phyloP scores from a whole-genome alignment of 306 rosid species.

The Begonia fuchsioides region DNA sequence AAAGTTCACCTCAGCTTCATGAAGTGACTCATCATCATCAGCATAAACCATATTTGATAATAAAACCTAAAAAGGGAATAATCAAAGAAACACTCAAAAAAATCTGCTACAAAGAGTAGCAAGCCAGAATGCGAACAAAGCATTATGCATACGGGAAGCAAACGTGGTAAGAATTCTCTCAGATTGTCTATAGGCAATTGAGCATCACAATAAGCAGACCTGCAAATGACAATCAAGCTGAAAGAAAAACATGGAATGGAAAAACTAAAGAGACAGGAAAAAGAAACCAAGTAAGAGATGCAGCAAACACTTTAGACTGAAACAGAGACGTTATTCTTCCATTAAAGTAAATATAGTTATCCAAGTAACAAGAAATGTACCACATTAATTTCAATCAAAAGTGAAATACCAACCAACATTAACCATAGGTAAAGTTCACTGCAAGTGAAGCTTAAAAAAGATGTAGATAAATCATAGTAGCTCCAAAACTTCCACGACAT shows the following conservation, averaged over 20 bases:
- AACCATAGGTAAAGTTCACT: no score
- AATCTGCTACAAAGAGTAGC: slow-evolving; percentile 7
- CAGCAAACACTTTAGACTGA: no score
- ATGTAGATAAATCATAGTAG: no score
- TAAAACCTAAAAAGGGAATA: slow-evolving; percentile 35
- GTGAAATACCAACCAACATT: no score
- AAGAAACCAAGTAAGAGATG: no score
- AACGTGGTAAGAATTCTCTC: slow-evolving; percentile 84
- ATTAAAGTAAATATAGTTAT: no score
- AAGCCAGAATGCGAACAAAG: slow-evolving; percentile 5
- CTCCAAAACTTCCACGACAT: no score
- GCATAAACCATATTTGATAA: slow-evolving; percentile 95
- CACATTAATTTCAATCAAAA: no score
- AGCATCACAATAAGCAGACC: slow-evolving; percentile 99
- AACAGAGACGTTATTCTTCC: no score
- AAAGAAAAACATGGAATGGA: slow-evolving; percentile 4
- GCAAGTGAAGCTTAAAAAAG: no score
- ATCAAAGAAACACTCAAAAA: slow-evolving; percentile 11
- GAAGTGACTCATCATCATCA: slow-evolving; percentile 85
- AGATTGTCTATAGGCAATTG: slow-evolving; percentile 82
- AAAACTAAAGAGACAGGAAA: slow-evolving; percentile 9
- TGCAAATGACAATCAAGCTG: slow-evolving; percentile 19
- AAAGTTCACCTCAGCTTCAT: slow-evolving; percentile 72
- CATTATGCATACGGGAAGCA: slow-evolving; percentile 60
- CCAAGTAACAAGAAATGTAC: no score